A percentile compares a stretch with the other conserved stretches of the same genome.
phyloP scores from a whole-genome alignment of 2,329 filamentous ascomycete genomes.

The Claviceps humidiphila region DNA sequence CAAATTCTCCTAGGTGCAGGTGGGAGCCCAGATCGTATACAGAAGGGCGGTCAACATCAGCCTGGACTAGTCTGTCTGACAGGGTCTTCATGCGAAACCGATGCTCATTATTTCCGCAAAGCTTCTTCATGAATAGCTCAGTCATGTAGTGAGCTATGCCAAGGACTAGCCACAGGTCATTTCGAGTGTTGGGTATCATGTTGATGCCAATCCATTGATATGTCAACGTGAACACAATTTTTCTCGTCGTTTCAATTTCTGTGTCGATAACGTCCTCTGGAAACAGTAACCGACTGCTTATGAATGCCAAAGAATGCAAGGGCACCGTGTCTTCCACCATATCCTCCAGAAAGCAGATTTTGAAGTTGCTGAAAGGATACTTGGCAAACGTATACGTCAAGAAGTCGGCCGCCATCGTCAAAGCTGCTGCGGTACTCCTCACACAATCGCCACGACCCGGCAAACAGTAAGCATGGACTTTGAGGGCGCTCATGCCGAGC shows the following conservation, averaged over 20 bases:
- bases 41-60: constrained; percentile 72
- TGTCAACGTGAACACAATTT: constrained; percentile 70
- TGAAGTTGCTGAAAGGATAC: constrained; percentile 87
- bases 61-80: constrained; percentile 67
- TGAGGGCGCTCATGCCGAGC: constrained; percentile 74
- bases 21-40: constrained; percentile 67
- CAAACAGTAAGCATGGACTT: constrained; percentile 82
- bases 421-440: constrained; percentile 71
- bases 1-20: constrained; percentile 69
- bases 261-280: constrained; percentile 76
- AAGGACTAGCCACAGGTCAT: constrained; percentile 78
- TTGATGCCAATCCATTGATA: constrained; percentile 92
- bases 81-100: constrained; percentile 77
- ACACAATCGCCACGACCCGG: constrained; percentile 73
- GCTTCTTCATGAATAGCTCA: constrained; percentile 76
- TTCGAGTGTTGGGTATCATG: constrained; percentile 68
- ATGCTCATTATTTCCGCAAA: constrained; percentile 93
- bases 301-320: constrained; percentile 72
- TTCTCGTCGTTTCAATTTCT: constrained; percentile 67
- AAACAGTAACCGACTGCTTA: constrained; percentile 75
- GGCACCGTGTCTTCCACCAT: constrained; percentile 61
- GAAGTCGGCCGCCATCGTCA: constrained; percentile 80
- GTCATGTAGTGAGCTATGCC: constrained; percentile 93
- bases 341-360: constrained; percentile 89
- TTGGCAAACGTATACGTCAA: constrained; percentile 79